Evolutionary conservation across 768 basidiomycete species (phyloP), one percentile per base, ranked within the genome.

Genomic region (Suillus plorans): DNA sequence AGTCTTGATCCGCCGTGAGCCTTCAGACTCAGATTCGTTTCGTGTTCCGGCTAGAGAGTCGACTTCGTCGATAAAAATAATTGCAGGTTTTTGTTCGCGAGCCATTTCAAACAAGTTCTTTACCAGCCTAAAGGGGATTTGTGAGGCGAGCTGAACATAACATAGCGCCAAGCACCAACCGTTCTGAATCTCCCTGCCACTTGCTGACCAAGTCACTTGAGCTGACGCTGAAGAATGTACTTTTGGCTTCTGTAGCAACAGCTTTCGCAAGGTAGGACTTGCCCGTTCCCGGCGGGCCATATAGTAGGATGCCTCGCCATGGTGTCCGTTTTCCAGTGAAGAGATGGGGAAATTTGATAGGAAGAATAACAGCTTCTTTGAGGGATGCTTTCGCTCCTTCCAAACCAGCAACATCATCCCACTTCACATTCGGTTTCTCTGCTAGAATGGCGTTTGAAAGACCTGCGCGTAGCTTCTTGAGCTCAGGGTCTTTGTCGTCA

Each of bases 31-130:
- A n/a, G 91, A 91, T 76, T 99, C 97, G 64, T 92, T 96, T 70
- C 97, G 87, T 25, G 95, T 91, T 1, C 97, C 94, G 6, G 95
- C 92, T 60, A 99, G 82, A 12, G 97, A 98, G 77, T 99, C 97
- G 52, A 99, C 93, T 76, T 99, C 97, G 74, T 99, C 97, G 73
- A 99, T 92, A 76, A 99, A 99, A 77, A 99, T 98, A 78, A 99
- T 99, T 1, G 97, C 88, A 0, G 97, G 97, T 74, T 98, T 99
- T 64, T 88, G 87, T 76, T 99, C 97, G 61, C 97, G 86, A 1
- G 97, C 97, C 82, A 99, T 91, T 71, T 93, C 88, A 73, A 99
- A 99, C 34, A 99, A 84, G 72, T 98, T 95, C 76, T 94, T 95
- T 57, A 99, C 97, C 59, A 98, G 84, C 73, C 95, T 97, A 64